A percentile compares a stretch with the other conserved stretches of the same genome.
phyloP scores from a whole-genome alignment of 257 asterid genomes.

The Solanum peruvianum region DNA sequence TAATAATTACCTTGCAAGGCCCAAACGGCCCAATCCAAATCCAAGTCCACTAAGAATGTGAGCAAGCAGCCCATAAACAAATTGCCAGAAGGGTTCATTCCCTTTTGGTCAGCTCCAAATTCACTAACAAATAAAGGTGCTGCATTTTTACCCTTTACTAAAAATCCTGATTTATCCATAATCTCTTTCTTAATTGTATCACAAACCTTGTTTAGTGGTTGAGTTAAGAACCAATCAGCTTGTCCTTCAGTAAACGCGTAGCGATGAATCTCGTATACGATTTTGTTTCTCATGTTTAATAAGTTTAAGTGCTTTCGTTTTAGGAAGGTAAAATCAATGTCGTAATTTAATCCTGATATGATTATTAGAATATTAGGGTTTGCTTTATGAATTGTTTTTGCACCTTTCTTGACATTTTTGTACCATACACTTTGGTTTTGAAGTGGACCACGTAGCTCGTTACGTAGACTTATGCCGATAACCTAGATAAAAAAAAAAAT shows the following conservation, averaged over 20 bases:
- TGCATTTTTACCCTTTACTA: conserved; percentile 4
- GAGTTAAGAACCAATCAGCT: conserved; percentile 4
- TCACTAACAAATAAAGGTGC: conserved; percentile 21
- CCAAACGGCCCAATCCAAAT: conserved; percentile 76
- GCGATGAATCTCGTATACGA: conserved; percentile 45
- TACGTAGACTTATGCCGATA: conserved; percentile 44
- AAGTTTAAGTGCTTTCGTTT: conserved; percentile 14
- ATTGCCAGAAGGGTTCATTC: conserved; percentile 30
- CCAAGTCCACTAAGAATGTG: conserved; percentile 35
- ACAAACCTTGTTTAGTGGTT: conserved; percentile 17
- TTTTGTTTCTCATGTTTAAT: conserved; percentile 12
- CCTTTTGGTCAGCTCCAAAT: conserved; percentile 45
- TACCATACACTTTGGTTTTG: conserved; percentile 32
- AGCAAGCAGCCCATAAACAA: conserved; percentile 42
- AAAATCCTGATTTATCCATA: conserved; percentile 19
- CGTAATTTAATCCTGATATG: conserved; percentile 36
- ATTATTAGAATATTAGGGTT: conserved; percentile 35
- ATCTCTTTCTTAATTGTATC: conserved; percentile 3
- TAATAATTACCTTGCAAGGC: conserved; percentile 61
- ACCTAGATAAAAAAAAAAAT: conserved; percentile 18
- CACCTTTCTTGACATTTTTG: conserved; percentile 24
- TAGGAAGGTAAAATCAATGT: conserved; percentile 21
- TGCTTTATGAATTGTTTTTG: conserved; percentile 18
- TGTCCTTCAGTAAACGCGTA: conserved; percentile 22
- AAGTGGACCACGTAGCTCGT: conserved; percentile 53